phyloP scores from a whole-genome alignment of 2,329 filamentous ascomycete genomes.

The Massarina eburnea region DNA sequence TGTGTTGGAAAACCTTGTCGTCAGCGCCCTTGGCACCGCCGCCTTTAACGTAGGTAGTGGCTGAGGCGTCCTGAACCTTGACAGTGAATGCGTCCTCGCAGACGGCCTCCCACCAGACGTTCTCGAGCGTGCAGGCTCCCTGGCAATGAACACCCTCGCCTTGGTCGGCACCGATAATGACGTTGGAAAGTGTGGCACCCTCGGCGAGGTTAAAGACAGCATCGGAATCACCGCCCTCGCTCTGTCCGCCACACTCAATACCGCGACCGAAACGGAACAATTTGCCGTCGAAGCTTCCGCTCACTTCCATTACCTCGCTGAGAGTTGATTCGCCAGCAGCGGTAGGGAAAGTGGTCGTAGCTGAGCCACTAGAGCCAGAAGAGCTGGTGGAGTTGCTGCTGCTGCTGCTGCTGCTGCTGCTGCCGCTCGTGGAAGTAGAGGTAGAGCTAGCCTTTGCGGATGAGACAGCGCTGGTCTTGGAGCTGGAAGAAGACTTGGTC shows the following conservation, averaged over 20 bases:
- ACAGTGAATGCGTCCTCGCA: constrained; percentile 43
- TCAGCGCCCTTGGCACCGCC: constrained; percentile 43
- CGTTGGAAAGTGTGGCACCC: constrained; percentile 56
- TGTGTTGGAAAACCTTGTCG: constrained; percentile 48
- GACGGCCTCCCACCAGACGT: constrained; percentile 46
- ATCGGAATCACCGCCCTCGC: constrained; percentile 49
- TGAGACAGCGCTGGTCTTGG: neutral
- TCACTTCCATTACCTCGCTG: constrained; percentile 23
- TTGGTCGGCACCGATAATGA: constrained; percentile 56
- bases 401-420: neutral
- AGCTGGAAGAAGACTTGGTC: constrained; percentile 4
- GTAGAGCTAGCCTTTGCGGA: neutral
- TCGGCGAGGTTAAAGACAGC: constrained; percentile 57
- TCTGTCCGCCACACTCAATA: constrained; percentile 44
- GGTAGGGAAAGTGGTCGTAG: constrained; percentile 20
- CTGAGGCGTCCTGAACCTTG: constrained; percentile 33
- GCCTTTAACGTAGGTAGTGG: constrained; percentile 42
- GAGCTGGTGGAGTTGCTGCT: constrained; percentile 9
- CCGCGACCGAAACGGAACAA: constrained; percentile 40
- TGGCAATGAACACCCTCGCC: constrained; percentile 57
- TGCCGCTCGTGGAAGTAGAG: constrained; percentile 4
- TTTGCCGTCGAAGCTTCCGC: constrained; percentile 35
- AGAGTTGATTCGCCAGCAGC: constrained; percentile 23
- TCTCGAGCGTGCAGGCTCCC: constrained; percentile 52
- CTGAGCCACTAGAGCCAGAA: constrained; percentile 10